Evolutionary conservation across 2,329 filamentous ascomycete species (phyloP), one percentile per base, ranked within the genome.

Genomic region (Xylaria digitata): DNA sequence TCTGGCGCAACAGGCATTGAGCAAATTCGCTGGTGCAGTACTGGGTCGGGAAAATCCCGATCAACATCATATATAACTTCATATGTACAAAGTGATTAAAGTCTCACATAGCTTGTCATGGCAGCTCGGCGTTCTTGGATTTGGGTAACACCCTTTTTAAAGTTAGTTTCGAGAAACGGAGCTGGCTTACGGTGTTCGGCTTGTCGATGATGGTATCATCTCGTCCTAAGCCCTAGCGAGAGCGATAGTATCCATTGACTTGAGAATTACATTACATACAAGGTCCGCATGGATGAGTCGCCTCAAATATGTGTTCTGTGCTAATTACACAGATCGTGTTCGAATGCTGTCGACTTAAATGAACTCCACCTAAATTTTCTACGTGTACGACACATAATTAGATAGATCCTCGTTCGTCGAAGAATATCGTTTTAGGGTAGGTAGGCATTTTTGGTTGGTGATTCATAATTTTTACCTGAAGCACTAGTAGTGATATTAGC

Each of bases 61-160:
- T 52, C 52, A 26, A 19, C 32, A 57, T 61, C 45, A 61, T 69
- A 67, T 69, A 67, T 57, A 54, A 21, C 26, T 67, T 64, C 61
- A 54, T 61, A 60, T 69, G 67, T 69, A 69, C 61, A 69, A 59
- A 64, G 53, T 49, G 34, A 34, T 30, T 60, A 61, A 61, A 64
- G 52, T 56, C 40, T 54, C 42, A 63, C 59, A 54, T 46, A 43
- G 45, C 53, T 43, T 42, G 50, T 30, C 30, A 53, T 53, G 58
- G 58, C 43, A 70, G 67, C 62, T 70, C 45, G 67, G 67, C 65
- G 67, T 70, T 67, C 48, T 62, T 23, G 46, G 58, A 37, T 62
- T 48, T 54, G 37, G 40, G 57, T 7, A 26, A 37, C 34, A 19
- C 45, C n/a, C 23, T 55, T 52, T 49, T 19, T 56, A 13, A 15